A percentile compares a stretch with the other conserved stretches of the same genome.
These are phyloP conservation scores for Helenozyma rhizophorensis DNA, from an alignment of 805 yeast genomes.

Conservation along the genomic window DNA sequence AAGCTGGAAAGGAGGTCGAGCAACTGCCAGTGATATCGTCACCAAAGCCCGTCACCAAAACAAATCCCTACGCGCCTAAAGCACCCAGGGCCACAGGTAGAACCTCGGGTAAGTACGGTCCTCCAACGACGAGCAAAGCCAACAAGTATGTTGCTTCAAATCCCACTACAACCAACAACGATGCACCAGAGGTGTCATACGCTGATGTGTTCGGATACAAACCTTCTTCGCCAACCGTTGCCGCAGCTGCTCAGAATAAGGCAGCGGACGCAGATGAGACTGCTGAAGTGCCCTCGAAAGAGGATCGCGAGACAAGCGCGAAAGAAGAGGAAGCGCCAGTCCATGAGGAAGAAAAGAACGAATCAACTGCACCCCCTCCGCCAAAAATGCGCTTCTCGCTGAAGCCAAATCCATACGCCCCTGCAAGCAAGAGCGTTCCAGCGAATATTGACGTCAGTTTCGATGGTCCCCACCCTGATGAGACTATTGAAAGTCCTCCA, in stretches of 20 bases:
- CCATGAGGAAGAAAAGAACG: no score
- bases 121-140: constrained; percentile 2
- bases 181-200: constrained; percentile 1
- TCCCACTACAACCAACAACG: no score
- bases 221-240: constrained; percentile 1
- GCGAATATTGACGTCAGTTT: constrained; percentile 32
- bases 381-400: no score
- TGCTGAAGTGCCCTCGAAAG: no score
- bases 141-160: no score
- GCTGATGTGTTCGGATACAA: neutral
- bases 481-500: constrained; percentile 1
- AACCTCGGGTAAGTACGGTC: constrained; percentile 12
- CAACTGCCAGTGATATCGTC: no score
- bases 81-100: constrained; percentile 8
- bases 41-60: no score
- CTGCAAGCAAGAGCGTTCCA: neutral
- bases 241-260: neutral
- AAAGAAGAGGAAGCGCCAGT: no score
- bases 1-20: no score
- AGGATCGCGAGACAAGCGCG: no score
- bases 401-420: constrained; percentile 1
- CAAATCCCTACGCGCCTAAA: constrained; percentile 40
- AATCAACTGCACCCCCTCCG: no score
- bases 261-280: no score
- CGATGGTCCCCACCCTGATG: constrained; percentile 17